Evolutionary conservation across 306 rosid genomes (phyloP).

Genomic region (Vigna trinervia): DNA sequence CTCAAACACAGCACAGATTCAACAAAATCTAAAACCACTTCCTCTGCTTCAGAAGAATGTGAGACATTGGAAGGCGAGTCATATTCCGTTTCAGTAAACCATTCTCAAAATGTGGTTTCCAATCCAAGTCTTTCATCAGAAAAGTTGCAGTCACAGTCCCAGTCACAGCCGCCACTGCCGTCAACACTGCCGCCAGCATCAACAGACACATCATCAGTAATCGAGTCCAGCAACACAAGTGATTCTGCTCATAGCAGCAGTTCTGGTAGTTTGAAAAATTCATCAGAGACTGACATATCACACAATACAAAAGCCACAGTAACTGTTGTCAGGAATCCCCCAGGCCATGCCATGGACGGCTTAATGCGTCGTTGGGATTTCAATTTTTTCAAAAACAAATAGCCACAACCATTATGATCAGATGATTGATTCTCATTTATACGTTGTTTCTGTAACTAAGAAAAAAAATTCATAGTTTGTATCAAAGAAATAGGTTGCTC

Average conservation of each 20-base stretch:
- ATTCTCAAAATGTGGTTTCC: constrained; percentile 48
- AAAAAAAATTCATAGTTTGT: constrained; percentile 49
- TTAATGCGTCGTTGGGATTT: constrained; percentile 98
- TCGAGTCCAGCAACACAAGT: constrained; percentile 57
- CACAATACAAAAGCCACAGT: constrained; percentile 87
- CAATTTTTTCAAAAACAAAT: constrained; percentile 81
- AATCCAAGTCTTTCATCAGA: constrained; percentile 44
- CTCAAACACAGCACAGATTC: constrained; percentile 47
- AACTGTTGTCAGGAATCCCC: constrained; percentile 78
- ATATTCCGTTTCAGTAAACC: constrained; percentile 45
- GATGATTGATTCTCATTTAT: constrained; percentile 49
- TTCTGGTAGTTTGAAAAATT: constrained; percentile 55
- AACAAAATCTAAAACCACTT: constrained; percentile 51
- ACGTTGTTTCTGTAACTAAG: constrained; percentile 62
- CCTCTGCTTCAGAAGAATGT: constrained; percentile 47
- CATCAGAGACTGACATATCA: constrained; percentile 78
- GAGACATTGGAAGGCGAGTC: constrained; percentile 52
- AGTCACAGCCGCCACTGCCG: not conserved
- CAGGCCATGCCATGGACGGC: constrained; percentile 86
- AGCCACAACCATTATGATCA: constrained; percentile 58
- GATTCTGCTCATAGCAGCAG: constrained; percentile 55
- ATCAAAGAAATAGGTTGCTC: constrained; percentile 54
- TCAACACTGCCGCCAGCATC: not conserved
- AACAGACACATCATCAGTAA: constrained; percentile 42
- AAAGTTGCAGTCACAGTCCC: not conserved